Base-by-base conservation (phyloP, 108 stramenopile genomes). In the Stephanodiscus triporus region DNA sequence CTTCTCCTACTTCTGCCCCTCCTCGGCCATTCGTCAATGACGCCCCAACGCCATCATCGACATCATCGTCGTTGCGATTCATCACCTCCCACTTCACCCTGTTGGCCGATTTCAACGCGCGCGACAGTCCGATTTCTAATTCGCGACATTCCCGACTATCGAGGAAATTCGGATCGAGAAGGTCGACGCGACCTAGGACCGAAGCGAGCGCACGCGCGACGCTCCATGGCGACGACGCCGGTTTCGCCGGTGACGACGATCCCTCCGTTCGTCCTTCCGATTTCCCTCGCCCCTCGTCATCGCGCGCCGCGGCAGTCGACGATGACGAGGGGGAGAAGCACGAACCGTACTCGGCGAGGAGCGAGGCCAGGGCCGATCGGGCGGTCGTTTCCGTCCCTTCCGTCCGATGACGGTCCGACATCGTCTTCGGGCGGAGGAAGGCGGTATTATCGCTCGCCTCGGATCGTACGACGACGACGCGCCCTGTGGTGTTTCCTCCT, bases 41-140 rank as follows among this genome's bases (percentile, higher is more conserved):
- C n/a, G n/a, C n/a, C n/a, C 40, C 40, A 1, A 14, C 68, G 1
- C 14, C 53, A 23, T 57, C 17, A 55, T 50, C 19, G 20, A 24
- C 36, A 16, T 7, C 37, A 36, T 19, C 13, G 23, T 14, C 20
- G 51, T 43, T 40, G 36, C 71, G 71, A 51, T 62, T 53, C 71
- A 51, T 63, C 23, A 72, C 71, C 29, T 38, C 48, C 34, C 71
- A 45, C 42, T 27, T 63, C 50, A 72, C 48, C 45, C 30, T 53
- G 16, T 50, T 47, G 16, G 36, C 48, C 36, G 71, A 72, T 23
- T 27, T 38, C 27, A 63, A 23, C 0, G 63, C 23, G 4, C 23
- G 1, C 23, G 49, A 45, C 65, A 66, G 10, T 8, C 50, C 47
- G 6, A 4, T 32, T 20, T 27, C 30, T 16, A 66, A 45, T 19